Evolutionary conservation across 1,284 basidiomycete genomes (phyloP).

Genomic region (Tilletia walkeri): DNA sequence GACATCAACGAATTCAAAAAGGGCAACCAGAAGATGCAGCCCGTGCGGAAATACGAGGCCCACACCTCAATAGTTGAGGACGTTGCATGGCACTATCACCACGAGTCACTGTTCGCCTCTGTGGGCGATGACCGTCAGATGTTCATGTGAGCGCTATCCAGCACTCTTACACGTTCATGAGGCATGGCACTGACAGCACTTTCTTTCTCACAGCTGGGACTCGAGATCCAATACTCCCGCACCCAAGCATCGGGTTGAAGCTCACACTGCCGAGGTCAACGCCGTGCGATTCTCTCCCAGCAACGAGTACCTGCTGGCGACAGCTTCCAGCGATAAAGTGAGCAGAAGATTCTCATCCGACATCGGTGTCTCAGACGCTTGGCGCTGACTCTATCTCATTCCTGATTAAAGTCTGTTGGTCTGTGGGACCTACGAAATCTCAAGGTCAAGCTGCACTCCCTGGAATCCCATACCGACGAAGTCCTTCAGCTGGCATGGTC

Average conservation of each 20-base stretch:
- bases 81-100: conserved; percentile 87
- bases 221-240: conserved; percentile 67
- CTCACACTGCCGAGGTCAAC: conserved; percentile 87
- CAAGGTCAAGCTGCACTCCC: conserved; percentile 74
- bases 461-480: conserved; percentile 91
- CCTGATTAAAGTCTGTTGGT: conserved; percentile 70
- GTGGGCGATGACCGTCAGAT: conserved; percentile 96
- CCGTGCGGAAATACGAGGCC: conserved; percentile 77
- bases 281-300: conserved; percentile 85
- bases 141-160: conserved; percentile 68
- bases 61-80: conserved; percentile 67
- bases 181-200: not conserved
- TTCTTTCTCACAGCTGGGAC: conserved; percentile 75
- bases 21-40: conserved; percentile 73
- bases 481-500: conserved; percentile 93
- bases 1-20: conserved; percentile 88
- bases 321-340: conserved; percentile 91
- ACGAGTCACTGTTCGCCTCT: conserved; percentile 85
- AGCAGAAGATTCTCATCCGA: conserved; percentile 22
- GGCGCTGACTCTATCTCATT: not conserved
- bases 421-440: conserved; percentile 86
- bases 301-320: conserved; percentile 78
- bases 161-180: too few relatives aligned
- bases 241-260: conserved; percentile 69
- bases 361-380: not conserved